Base-by-base conservation (phyloP, 2,329 filamentous ascomycete species). In the Clarireedia homoeocarpa region DNA sequence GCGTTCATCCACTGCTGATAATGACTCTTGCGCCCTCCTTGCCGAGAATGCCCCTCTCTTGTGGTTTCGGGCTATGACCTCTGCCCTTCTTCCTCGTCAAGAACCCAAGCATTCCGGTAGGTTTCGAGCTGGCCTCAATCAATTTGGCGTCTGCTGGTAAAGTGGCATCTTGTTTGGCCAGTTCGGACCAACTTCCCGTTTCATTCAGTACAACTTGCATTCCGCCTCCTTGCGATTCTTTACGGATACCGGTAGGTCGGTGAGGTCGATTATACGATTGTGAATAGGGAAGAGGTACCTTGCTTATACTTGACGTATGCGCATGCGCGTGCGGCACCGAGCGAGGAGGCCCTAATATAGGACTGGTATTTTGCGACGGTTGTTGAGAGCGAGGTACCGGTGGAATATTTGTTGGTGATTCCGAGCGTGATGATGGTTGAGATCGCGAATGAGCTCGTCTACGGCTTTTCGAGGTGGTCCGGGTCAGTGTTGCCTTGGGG, bases 141-240 rank as follows among this genome's bases (percentile, higher is more conserved):
- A 77, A 75, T 56, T 76, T 80, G 3, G 85, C 85, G 67, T 90
- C 85, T 0, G 81, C 78, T 1, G 84, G 82, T 40, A 92, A 75
- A 3, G 86, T 91, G 51, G 86, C 81, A 66, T 90, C 91, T 66
- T 91, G 88, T 58, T 91, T 86, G 49, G 90, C 89, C 69, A 96
- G 80, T 60, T 95, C 89, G 48, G 88, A 91, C 92, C 91, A 97
- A 71, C 88, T 92, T 58, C 90, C 89, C 15, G 86, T 84, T 66
- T 91, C 91, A 65, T 95, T 91, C 39, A 97, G 80, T 20, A 94
- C 91, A 65, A 96, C 89, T 71, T 95, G 90, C 55, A 96, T 84
- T 17, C 92, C 92, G 53, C 91, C 91, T 3, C 65, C 62, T 55
- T 61, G 62, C 17, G 63, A 67, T 44, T 66, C 61, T 27, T 68